phyloP scores from a whole-genome alignment of 2,329 filamentous ascomycete species.

The Tolypocladium tropicale region DNA sequence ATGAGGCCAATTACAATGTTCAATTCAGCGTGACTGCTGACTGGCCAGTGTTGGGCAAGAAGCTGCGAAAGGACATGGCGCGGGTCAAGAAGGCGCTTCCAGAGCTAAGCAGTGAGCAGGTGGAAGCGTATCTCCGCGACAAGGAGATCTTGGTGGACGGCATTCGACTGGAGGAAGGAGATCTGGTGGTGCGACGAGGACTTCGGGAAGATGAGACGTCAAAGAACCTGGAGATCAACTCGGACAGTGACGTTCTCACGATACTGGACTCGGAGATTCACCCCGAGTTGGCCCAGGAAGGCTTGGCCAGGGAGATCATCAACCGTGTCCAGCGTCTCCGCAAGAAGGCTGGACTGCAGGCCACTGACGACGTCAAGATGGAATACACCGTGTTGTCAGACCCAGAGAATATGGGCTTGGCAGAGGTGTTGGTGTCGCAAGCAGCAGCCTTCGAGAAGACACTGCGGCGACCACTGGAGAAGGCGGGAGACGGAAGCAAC shows the following conservation, averaged over 20 bases:
- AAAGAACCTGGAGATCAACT: constrained; percentile 74
- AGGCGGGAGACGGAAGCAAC: constrained; percentile 13
- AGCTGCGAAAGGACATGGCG: constrained; percentile 88
- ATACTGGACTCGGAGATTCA: constrained; percentile 79
- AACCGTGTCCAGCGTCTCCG: constrained; percentile 84
- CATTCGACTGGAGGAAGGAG: constrained; percentile 71
- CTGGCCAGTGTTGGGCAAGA: constrained; percentile 92
- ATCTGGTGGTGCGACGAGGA: constrained; percentile 68
- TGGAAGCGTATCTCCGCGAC: constrained; percentile 64
- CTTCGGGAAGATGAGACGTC: constrained; percentile 62
- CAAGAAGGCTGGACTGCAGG: constrained; percentile 84
- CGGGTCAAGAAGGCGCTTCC: constrained; percentile 89
- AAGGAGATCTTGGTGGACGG: constrained; percentile 76
- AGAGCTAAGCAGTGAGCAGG: constrained; percentile 64
- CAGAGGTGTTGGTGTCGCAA: constrained; percentile 59
- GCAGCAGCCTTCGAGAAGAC: constrained; percentile 62
- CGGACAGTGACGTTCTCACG: constrained; percentile 80
- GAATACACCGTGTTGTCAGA: constrained; percentile 77
- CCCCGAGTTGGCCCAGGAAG: constrained; percentile 78
- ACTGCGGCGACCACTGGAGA: constrained; percentile 63
- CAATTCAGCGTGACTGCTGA: constrained; percentile 85
- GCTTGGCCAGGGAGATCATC: constrained; percentile 83
- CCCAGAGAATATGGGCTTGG: constrained; percentile 65
- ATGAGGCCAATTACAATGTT: constrained; percentile 86
- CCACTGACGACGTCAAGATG: constrained; percentile 94